These are phyloP conservation scores for Paramecium pentaurelia DNA, from an alignment of 73 alveolate species.

Conservation along the genomic window DNA sequence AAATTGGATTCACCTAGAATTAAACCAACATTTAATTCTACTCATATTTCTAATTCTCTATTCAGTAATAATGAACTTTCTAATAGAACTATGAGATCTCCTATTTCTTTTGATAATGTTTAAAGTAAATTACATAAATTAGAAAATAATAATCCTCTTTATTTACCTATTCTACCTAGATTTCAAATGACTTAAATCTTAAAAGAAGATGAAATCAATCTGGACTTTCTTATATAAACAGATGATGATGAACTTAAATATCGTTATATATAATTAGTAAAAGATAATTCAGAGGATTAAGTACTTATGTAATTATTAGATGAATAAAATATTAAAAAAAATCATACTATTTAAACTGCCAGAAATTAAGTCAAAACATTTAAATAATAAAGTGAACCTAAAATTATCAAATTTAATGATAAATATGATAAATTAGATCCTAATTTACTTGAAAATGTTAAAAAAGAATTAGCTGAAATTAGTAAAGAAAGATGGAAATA, in stretches of 20 bases:
- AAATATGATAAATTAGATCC: background rate
- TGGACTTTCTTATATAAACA: background rate
- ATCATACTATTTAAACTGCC: background rate
- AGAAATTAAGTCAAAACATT: background rate
- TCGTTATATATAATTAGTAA: background rate
- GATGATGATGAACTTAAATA: conserved; percentile 23
- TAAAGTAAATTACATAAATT: background rate
- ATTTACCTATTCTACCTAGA: background rate
- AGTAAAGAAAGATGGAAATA: background rate
- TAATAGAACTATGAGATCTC: background rate
- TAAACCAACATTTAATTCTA: background rate
- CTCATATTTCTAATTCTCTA: background rate
- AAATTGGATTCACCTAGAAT: background rate
- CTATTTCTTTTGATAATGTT: background rate
- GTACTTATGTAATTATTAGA: background rate
- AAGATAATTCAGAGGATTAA: background rate
- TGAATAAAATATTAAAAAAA: background rate
- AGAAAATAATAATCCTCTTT: background rate
- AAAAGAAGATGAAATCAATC: background rate
- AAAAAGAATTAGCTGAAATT: background rate
- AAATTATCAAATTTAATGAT: background rate
- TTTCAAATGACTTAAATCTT: background rate
- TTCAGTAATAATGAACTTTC: background rate
- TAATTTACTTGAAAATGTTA: background rate
- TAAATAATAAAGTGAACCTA: background rate